Percentiles rank a stretch among this genome's conserved stretches.
phyloP scores from a whole-genome alignment of 2,329 filamentous ascomycete genomes.

The Colletotrichum liriopes region DNA sequence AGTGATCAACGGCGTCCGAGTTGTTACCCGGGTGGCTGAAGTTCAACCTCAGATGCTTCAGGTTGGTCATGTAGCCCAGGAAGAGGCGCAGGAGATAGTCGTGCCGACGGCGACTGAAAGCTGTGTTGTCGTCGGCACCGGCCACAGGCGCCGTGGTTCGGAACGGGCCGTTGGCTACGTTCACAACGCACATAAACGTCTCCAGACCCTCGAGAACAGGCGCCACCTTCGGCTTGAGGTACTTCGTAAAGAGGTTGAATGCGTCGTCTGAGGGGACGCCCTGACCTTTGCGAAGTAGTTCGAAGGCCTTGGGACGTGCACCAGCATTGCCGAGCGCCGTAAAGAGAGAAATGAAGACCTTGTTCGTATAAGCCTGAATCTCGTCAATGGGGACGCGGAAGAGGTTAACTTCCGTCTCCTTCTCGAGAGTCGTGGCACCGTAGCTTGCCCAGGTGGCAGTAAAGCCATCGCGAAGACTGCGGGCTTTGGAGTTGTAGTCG shows the following conservation, averaged over 20 bases:
- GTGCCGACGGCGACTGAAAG: background rate
- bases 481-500: slow-evolving; percentile 68
- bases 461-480: slow-evolving; percentile 63
- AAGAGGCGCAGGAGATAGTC: slow-evolving; percentile 53
- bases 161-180: background rate
- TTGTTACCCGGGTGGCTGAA: slow-evolving; percentile 49
- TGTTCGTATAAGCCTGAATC: slow-evolving; percentile 47
- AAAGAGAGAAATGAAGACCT: slow-evolving; percentile 59
- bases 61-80: slow-evolving; percentile 56
- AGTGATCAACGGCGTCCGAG: slow-evolving; percentile 31
- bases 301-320: slow-evolving; percentile 59
- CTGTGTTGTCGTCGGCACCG: slow-evolving; percentile 1
- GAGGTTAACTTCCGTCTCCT: slow-evolving; percentile 52
- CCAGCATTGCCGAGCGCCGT: slow-evolving; percentile 59
- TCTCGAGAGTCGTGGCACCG: slow-evolving; percentile 59
- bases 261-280: slow-evolving; percentile 56
- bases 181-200: slow-evolving; percentile 59
- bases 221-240: slow-evolving; percentile 53
- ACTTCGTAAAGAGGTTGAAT: slow-evolving; percentile 62
- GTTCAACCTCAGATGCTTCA: slow-evolving; percentile 70
- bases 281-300: slow-evolving; percentile 60
- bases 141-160: background rate
- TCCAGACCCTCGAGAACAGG: slow-evolving; percentile 63
- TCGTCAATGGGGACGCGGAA: slow-evolving; percentile 20
- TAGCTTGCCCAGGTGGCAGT: slow-evolving; percentile 68